These are phyloP conservation scores for Handroanthus guayacan DNA, from an alignment of 257 asterid genomes.

Conservation along the genomic window DNA sequence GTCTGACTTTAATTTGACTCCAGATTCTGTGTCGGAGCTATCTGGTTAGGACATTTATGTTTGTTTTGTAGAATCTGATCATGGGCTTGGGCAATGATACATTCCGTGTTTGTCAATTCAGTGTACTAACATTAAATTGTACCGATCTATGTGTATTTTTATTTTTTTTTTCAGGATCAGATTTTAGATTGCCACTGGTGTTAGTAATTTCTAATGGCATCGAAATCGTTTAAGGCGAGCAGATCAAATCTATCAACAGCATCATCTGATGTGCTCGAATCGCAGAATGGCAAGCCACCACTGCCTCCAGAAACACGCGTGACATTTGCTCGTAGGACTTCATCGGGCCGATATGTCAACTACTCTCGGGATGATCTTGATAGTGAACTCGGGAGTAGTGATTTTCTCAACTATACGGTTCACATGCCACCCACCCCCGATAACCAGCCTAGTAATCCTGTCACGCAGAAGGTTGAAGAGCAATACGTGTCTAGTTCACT, in stretches of 20 bases:
- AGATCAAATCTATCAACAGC: constrained; percentile 64
- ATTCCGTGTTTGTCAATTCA: not conserved
- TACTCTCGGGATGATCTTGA: constrained; percentile 68
- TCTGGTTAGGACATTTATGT: not conserved
- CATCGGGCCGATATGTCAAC: constrained; percentile 67
- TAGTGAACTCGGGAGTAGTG: constrained; percentile 64
- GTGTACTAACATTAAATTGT: not conserved
- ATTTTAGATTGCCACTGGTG: not conserved
- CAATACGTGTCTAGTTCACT: constrained; percentile 70
- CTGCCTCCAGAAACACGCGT: constrained; percentile 49
- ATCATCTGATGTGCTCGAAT: constrained; percentile 62
- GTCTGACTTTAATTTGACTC: constrained; percentile 20
- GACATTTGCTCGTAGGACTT: constrained; percentile 59
- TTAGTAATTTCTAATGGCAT: constrained; percentile 50
- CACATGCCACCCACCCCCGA: constrained; percentile 74
- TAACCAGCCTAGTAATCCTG: constrained; percentile 61
- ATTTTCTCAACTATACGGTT: constrained; percentile 63
- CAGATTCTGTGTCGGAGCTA: constrained; percentile 24
- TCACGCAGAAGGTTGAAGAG: constrained; percentile 68
- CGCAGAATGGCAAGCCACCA: constrained; percentile 62
- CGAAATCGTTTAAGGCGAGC: constrained; percentile 61
- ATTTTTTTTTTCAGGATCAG: constrained; percentile 45
- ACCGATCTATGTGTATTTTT: constrained; percentile 16
- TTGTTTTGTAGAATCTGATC: not conserved
- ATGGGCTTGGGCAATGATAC: not conserved